Evolutionary conservation across 192 early-diverging fungal genomes (phyloP).

Genomic region (Dissophora ornata): DNA sequence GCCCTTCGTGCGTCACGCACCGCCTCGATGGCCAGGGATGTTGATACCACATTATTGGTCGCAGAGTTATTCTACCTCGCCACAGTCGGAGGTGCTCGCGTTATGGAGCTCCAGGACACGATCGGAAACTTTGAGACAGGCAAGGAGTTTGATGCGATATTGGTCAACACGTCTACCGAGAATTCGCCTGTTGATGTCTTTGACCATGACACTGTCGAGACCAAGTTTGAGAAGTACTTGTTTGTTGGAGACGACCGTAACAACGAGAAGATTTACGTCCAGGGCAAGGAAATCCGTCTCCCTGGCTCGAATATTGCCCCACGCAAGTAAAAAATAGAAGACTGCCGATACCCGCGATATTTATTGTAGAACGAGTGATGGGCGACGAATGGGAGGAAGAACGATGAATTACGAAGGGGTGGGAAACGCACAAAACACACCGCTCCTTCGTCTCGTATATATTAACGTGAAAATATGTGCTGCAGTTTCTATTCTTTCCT

Average conservation of each 20-base stretch:
- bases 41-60: slow-evolving; percentile 68
- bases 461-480: slow-evolving; percentile 53
- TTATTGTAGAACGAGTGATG: slow-evolving; percentile 1
- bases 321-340: slow-evolving; percentile 35
- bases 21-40: slow-evolving; percentile 75
- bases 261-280: slow-evolving; percentile 83
- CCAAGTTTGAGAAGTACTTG: slow-evolving; percentile 88
- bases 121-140: slow-evolving; percentile 88
- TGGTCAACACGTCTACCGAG: slow-evolving; percentile 65
- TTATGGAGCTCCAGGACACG: slow-evolving; percentile 74
- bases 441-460: slow-evolving; percentile 38
- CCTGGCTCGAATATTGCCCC: slow-evolving; percentile 22
- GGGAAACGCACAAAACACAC: slow-evolving; percentile 58
- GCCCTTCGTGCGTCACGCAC: slow-evolving; percentile 86
- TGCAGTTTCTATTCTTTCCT: slow-evolving; percentile 18
- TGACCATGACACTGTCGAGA: slow-evolving; percentile 63
- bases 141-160: slow-evolving; percentile 94
- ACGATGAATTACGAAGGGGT: slow-evolving; percentile 36
- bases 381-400: background rate
- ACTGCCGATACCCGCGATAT: background rate
- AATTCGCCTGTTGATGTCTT: slow-evolving; percentile 72
- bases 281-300: slow-evolving; percentile 67
- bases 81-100: slow-evolving; percentile 90
- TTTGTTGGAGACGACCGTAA: slow-evolving; percentile 93
- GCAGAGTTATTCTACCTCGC: slow-evolving; percentile 87